Evolutionary conservation across 768 basidiomycete genomes (phyloP).

Genomic region (Neoboletus brunneissimus): DNA sequence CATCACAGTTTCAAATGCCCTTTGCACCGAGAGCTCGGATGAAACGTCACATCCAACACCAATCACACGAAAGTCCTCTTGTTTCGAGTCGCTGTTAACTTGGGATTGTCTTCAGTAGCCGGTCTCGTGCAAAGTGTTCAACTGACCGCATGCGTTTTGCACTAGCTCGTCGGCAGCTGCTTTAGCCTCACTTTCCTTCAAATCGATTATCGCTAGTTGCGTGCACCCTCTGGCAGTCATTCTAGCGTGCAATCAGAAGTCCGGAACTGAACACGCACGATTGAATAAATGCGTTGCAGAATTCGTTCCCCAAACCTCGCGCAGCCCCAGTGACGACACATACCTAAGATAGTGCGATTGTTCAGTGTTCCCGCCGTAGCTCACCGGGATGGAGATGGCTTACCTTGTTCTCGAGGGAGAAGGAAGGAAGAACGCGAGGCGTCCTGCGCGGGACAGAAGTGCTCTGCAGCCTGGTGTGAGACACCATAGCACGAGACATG

Average conservation of each 20-base stretch:
- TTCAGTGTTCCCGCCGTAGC: not conserved
- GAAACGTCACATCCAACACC: constrained; percentile 88
- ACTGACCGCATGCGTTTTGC: constrained; percentile 48
- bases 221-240: constrained; percentile 65
- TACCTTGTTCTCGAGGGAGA: constrained; percentile 81
- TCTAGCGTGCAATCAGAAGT: not conserved
- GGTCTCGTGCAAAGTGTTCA: constrained; percentile 21
- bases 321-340: constrained; percentile 94
- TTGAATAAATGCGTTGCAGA: constrained; percentile 86
- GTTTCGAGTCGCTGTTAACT: constrained; percentile 55
- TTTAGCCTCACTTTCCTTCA: constrained; percentile 67
- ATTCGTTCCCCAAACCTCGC: constrained; percentile 84
- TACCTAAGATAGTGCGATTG: constrained; percentile 47
- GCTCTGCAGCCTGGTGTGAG: constrained; percentile 26
- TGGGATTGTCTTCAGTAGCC: constrained; percentile 32
- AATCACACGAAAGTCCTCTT: constrained; percentile 60
- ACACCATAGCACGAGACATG: constrained; percentile 7
- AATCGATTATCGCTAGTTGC: constrained; percentile 75
- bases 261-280: constrained; percentile 45
- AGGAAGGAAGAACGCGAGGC: constrained; percentile 61
- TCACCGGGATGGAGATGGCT: constrained; percentile 1
- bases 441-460: constrained; percentile 20
- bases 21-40: constrained; percentile 73
- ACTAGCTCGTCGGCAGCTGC: constrained; percentile 68
- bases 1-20: constrained; percentile 62